Percentiles rank a stretch among this genome's conserved stretches.
phyloP scores from a whole-genome alignment of 2,329 filamentous ascomycete genomes.

The Fusarium decemcellulare region DNA sequence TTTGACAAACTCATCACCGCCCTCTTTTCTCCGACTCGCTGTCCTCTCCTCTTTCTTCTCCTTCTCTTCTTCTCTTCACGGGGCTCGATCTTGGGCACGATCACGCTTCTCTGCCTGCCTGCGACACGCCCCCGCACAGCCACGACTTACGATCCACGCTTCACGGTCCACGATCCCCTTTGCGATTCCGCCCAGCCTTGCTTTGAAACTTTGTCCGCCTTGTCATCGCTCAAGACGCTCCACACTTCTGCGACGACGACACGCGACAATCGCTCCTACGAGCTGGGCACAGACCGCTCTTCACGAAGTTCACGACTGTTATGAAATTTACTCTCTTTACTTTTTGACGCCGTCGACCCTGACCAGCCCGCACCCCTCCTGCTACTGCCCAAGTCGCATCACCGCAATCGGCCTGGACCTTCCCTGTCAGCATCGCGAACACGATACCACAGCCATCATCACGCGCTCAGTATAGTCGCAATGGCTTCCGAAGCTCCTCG shows the following conservation, averaged over 20 bases:
- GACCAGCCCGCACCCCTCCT: constrained; percentile 8
- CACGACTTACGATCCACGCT: constrained; percentile 25
- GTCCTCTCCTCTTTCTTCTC: constrained; percentile 19
- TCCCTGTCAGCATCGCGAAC: background rate
- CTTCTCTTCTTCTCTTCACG: constrained; percentile 28
- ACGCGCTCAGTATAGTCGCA: constrained; percentile 25
- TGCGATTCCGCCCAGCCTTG: constrained; percentile 23
- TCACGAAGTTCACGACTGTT: constrained; percentile 49
- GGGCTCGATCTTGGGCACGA: constrained; percentile 33
- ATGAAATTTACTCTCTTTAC: constrained; percentile 41
- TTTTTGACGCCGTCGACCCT: constrained; percentile 14
- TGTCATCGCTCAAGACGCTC: constrained; percentile 31
- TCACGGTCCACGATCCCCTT: constrained; percentile 9
- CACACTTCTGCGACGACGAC: constrained; percentile 40
- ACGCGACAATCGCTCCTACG: constrained; percentile 38
- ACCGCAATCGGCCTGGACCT: constrained; percentile 12
- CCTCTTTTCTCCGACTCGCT: constrained; percentile 26
- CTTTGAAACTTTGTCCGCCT: constrained; percentile 20
- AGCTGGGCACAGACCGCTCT: constrained; percentile 36
- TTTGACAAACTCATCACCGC: constrained; percentile 36
- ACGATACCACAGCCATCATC: constrained; percentile 7
- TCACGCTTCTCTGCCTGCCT: constrained; percentile 32
- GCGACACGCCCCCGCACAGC: constrained; percentile 32
- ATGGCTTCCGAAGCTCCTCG: constrained; percentile 58
- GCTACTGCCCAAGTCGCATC: constrained; percentile 15